phyloP scores from a whole-genome alignment of 108 stramenopile species.

The Fragilaria radians region DNA sequence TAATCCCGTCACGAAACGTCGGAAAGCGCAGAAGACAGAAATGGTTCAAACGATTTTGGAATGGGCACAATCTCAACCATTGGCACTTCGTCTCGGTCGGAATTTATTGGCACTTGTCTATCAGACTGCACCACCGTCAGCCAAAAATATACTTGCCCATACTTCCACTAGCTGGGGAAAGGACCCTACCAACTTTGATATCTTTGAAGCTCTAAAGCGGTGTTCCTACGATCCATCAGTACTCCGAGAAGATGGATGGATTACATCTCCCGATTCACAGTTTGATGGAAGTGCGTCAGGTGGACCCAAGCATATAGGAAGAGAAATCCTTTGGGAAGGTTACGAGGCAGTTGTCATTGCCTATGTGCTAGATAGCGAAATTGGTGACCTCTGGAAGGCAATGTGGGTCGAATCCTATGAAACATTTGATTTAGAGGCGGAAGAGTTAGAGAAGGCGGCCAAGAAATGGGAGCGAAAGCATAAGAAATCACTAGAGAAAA shows the following conservation, averaged over 20 bases:
- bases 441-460: conserved; percentile 59
- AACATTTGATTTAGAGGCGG: conserved; percentile 79
- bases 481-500: conserved; percentile 16
- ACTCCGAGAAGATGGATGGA: conserved; percentile 80
- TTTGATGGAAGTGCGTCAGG: conserved; percentile 56
- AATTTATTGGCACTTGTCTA: conserved; percentile 50
- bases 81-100: conserved; percentile 4
- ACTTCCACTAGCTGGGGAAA: background rate
- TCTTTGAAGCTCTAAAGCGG: conserved; percentile 38
- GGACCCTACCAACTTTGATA: conserved; percentile 5
- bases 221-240: conserved; percentile 71
- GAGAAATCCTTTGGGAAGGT: conserved; percentile 52
- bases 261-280: conserved; percentile 41
- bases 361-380: conserved; percentile 65
- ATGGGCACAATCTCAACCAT: conserved; percentile 39
- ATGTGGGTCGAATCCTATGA: conserved; percentile 66
- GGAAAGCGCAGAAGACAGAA: conserved; percentile 20
- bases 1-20: conserved; percentile 33
- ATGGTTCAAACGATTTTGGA: conserved; percentile 28
- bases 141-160: conserved; percentile 54
- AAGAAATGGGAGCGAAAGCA: conserved; percentile 56
- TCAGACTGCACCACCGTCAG: conserved; percentile 54
- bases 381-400: conserved; percentile 83
- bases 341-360: conserved; percentile 77
- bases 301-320: conserved; percentile 59